Conservation (phyloP, 768 basidiomycete species). For the Rhodotorula sphaerocarpa region DNA sequence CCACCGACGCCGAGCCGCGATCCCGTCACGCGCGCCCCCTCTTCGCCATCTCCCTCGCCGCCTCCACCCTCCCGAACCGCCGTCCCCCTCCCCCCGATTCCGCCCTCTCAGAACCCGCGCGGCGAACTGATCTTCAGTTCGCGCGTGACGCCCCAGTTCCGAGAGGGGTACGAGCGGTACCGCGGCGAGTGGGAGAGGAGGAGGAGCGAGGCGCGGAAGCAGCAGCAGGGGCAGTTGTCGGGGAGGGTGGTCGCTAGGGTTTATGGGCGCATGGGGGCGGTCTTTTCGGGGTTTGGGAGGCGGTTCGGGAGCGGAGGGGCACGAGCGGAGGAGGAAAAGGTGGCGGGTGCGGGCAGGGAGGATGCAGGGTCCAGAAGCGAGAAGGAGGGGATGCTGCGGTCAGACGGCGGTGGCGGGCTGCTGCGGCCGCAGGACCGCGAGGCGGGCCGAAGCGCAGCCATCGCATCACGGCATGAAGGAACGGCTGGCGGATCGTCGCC, state of each 20-base stretch:
- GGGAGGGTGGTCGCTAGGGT: not conserved
- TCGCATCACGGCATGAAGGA: too few relatives aligned
- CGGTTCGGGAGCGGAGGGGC: too few relatives aligned
- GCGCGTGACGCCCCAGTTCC: constrained; percentile 68
- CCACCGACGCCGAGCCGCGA: constrained; percentile 40
- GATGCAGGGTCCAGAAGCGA: too few relatives aligned
- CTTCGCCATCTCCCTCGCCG: constrained; percentile 41
- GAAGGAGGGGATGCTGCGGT: too few relatives aligned
- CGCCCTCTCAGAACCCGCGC: constrained; percentile 77
- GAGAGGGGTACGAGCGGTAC: constrained; percentile 88
- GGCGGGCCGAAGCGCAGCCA: too few relatives aligned
- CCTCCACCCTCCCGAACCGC: constrained; percentile 15
- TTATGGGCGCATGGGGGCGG: not conserved
- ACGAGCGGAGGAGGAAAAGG: too few relatives aligned
- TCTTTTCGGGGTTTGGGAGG: too few relatives aligned
- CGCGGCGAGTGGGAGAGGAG: constrained; percentile 71
- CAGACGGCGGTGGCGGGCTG: too few relatives aligned
- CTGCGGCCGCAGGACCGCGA: too few relatives aligned
- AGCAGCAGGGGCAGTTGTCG: not conserved
- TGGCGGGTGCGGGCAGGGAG: too few relatives aligned
- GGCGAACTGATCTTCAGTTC: constrained; percentile 95
- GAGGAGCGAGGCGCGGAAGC: constrained; percentile 11
- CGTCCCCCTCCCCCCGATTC: constrained; percentile 65
- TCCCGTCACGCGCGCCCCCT: constrained; percentile 46
- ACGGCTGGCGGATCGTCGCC: too few relatives aligned